Evolutionary conservation across 2,329 filamentous ascomycete genomes (phyloP).

Genomic region (Erysiphe pulchra): DNA sequence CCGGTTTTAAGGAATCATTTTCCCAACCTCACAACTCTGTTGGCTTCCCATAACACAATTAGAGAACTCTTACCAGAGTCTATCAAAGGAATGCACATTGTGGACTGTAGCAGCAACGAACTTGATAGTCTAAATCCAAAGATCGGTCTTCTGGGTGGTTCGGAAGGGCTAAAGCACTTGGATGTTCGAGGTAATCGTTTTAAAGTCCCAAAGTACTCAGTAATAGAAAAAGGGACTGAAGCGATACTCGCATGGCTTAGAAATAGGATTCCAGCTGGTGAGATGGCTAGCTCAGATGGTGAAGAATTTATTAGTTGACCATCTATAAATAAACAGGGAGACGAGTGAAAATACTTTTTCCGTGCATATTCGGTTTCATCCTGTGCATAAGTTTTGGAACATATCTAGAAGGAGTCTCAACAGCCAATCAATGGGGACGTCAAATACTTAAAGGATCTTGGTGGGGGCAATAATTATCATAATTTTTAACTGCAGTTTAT

Average conservation of each 20-base stretch:
- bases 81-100: slow-evolving; percentile 45
- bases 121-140: slow-evolving; percentile 59
- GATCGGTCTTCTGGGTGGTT: slow-evolving; percentile 48
- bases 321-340: not conserved
- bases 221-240: slow-evolving; percentile 71
- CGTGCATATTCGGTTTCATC: too few species aligned
- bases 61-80: slow-evolving; percentile 44
- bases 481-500: too few species aligned
- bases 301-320: not conserved
- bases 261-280: slow-evolving; percentile 39
- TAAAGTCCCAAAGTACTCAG: slow-evolving; percentile 59
- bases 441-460: too few species aligned
- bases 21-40: slow-evolving; percentile 41
- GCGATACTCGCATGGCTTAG: slow-evolving; percentile 59
- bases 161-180: slow-evolving; percentile 31
- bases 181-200: slow-evolving; percentile 73
- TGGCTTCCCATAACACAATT: slow-evolving; percentile 60
- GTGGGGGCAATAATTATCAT: too few species aligned
- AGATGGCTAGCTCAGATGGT: slow-evolving; percentile 4
- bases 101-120: slow-evolving; percentile 68
- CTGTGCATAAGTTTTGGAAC: too few species aligned
- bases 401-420: too few species aligned
- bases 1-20: slow-evolving; percentile 41
- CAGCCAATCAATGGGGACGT: too few species aligned
- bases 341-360: too few species aligned